phyloP scores from a whole-genome alignment of 1,284 basidiomycete species.

The Trametes versicolor region DNA sequence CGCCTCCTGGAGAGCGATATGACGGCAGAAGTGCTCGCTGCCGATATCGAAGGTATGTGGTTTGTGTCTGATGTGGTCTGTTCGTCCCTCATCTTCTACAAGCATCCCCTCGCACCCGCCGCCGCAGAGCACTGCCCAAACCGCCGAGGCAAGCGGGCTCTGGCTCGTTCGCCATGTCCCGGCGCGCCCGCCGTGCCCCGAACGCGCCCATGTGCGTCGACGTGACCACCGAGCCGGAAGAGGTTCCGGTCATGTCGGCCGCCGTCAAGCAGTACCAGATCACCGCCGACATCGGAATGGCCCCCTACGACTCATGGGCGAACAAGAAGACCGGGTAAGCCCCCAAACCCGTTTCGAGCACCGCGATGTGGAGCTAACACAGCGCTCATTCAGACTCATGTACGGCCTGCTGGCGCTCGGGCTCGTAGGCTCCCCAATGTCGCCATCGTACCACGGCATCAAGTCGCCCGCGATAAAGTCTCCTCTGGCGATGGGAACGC shows the following conservation, averaged over 20 bases:
- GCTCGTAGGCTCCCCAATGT: constrained; percentile 37
- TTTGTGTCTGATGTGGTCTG: neutral
- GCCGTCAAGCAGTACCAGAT: constrained; percentile 30
- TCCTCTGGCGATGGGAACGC: constrained; percentile 18
- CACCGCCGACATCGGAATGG: constrained; percentile 39
- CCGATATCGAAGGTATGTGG: constrained; percentile 34
- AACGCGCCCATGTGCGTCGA: constrained; percentile 33
- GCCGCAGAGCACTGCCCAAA: constrained; percentile 21
- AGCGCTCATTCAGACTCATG: constrained; percentile 28
- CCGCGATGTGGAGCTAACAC: neutral
- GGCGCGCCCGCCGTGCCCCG: constrained; percentile 29
- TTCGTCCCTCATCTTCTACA: neutral
- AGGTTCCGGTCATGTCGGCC: constrained; percentile 29
- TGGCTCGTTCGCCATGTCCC: constrained; percentile 27
- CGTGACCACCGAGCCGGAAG: constrained; percentile 32
- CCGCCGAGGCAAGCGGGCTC: constrained; percentile 28
- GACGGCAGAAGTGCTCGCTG: constrained; percentile 33
- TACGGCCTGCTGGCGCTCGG: constrained; percentile 40
- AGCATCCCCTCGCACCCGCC: constrained; percentile 30
- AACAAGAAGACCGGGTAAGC: constrained; percentile 38
- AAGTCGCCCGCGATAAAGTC: constrained; percentile 30
- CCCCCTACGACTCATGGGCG: constrained; percentile 39
- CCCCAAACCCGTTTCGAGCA: neutral
- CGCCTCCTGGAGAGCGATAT: constrained; percentile 36
- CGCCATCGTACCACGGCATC: constrained; percentile 28